Percentiles rank a stretch among this genome's conserved stretches.
Conservation (phyloP, 306 rosid genomes). For the Prunus padus region DNA sequence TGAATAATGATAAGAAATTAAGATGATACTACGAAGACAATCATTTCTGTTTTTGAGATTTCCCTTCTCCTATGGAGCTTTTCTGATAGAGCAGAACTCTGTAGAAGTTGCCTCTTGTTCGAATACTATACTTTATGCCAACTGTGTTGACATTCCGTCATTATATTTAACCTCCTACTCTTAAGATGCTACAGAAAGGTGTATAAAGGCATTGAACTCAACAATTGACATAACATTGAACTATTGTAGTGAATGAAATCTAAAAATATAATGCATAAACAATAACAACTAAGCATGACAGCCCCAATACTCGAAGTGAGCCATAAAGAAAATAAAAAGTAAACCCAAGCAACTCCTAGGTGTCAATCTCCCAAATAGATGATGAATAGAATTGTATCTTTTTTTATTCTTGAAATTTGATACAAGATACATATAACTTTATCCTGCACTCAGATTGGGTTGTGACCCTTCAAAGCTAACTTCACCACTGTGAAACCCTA, state of each 20-base stretch:
- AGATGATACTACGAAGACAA: background rate
- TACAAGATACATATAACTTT: background rate
- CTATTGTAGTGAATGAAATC: background rate
- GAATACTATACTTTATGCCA: background rate
- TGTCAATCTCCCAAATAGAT: background rate
- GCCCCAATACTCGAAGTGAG: background rate
- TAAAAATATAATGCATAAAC: background rate
- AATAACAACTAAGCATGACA: background rate
- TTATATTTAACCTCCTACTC: background rate
- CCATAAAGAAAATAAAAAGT: background rate
- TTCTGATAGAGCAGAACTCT: background rate
- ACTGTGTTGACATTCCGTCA: background rate
- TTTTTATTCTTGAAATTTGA: background rate
- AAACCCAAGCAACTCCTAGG: background rate
- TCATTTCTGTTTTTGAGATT: no score
- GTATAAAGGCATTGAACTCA: background rate
- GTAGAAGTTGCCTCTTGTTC: background rate
- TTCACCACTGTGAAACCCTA: background rate
- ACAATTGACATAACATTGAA: background rate
- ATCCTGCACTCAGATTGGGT: background rate
- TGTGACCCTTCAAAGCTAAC: no score
- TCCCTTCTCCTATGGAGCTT: background rate
- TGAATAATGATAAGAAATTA: background rate
- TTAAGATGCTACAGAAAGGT: background rate
- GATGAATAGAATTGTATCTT: background rate